These are phyloP conservation scores for Colletotrichum scovillei DNA, from an alignment of 2,329 filamentous ascomycete genomes.

Conservation along the genomic window DNA sequence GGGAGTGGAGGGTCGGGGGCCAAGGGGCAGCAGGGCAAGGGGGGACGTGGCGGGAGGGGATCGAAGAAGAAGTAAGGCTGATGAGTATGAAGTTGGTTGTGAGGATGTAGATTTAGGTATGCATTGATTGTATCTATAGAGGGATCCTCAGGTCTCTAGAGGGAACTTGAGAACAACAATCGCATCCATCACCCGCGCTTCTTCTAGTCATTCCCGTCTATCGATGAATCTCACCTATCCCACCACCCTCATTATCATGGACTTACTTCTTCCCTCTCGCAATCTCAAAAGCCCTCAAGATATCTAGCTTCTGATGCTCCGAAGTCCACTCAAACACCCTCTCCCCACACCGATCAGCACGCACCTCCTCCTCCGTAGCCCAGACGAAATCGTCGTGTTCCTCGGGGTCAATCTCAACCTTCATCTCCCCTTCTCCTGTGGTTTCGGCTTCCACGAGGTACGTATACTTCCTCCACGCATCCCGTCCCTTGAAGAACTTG, in stretches of 20 bases:
- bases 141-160: not conserved
- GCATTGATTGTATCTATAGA: not conserved
- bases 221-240: not conserved
- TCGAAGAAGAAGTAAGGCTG: conserved; percentile 52
- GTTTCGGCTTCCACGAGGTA: conserved; percentile 48
- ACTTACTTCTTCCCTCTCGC: not conserved
- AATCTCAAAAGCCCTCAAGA: conserved; percentile 31
- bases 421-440: not conserved
- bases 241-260: not conserved
- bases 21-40: conserved; percentile 46
- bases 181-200: not conserved
- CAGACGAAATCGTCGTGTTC: conserved; percentile 54
- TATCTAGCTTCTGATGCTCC: conserved; percentile 32
- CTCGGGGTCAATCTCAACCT: conserved; percentile 46
- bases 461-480: conserved; percentile 48
- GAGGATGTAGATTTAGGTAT: not conserved
- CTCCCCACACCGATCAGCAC: conserved; percentile 14
- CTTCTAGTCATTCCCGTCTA: not conserved
- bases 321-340: conserved; percentile 34
- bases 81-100: not conserved
- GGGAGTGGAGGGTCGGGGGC: conserved; percentile 57
- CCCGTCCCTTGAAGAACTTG: not conserved
- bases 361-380: conserved; percentile 52
- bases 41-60: conserved; percentile 51
- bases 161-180: not conserved